Conservation (phyloP, 495 filamentous ascomycete genomes). For the Tuber calosporum region DNA sequence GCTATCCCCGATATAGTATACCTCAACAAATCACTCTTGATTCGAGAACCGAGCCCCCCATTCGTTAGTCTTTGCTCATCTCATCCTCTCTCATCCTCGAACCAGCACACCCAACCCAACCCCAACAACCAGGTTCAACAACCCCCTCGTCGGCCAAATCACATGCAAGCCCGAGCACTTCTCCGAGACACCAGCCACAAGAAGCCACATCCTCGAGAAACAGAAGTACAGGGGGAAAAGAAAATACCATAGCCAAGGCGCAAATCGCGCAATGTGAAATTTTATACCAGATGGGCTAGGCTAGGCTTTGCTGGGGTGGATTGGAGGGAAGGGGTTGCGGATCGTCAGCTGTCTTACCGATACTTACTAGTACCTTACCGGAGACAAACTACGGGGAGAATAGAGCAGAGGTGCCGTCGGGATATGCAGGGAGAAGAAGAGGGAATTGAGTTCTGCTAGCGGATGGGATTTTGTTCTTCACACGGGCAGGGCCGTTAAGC, state of each 20-base stretch:
- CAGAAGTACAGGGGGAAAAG: neutral
- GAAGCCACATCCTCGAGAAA: neutral
- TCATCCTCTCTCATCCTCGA: neutral
- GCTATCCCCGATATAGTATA: neutral
- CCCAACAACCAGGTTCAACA: neutral
- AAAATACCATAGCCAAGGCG: neutral
- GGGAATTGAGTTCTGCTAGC: neutral
- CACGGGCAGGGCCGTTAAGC: neutral
- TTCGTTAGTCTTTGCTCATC: neutral
- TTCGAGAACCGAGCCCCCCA: neutral
- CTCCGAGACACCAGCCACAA: neutral
- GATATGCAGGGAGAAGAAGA: neutral
- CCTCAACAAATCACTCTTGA: neutral
- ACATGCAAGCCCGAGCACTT: neutral
- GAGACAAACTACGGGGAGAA: neutral
- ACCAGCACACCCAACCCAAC: neutral
- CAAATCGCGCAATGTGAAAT: constrained; percentile 1
- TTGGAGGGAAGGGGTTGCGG: neutral
- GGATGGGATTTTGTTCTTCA: neutral
- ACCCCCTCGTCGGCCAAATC: neutral
- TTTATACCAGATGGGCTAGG: neutral
- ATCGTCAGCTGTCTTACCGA: neutral
- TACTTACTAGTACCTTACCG: neutral
- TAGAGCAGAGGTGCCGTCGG: neutral
- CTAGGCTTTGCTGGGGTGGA: neutral